Base-by-base conservation (phyloP, 495 filamentous ascomycete species). In the Talaromyces thailandensis region DNA sequence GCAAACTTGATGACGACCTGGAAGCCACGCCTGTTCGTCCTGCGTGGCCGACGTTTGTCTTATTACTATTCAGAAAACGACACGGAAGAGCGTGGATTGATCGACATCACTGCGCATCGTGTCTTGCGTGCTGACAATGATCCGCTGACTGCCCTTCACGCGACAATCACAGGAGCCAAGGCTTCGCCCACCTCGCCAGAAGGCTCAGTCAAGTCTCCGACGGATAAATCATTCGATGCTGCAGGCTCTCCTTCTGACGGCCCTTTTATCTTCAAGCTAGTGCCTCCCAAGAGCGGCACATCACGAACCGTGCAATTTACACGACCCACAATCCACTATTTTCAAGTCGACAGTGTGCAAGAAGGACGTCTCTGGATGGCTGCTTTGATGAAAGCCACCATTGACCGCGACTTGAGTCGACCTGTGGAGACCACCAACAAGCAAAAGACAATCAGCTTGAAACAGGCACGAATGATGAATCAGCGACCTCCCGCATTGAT, bases 351-450 rank as follows among this genome's bases (percentile, higher is more conserved):
- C 56, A 96, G 88, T 62, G 78, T 96, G 40, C 83, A 89, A 61
- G 86, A 94, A 66, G 95, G 94, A 16, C 86, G 95, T 18, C 75
- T 92, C 45, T 99, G 95, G 95, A 99, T 99, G 95, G 95, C 91
- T 4, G 95, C 95, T 11, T 77, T 99, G 63, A 95, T 98, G 91
- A 99, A 98, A 75, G 95, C 95, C 3, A 99, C 95, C 5, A 99
- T 99, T 65, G 95, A 98, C 65, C 88, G 93, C 62, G 94, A 99
- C 67, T 85, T 93, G 66, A 81, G 83, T 7, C 80, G 87, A 62
- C 80, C 84, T 1, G 85, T 95, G 59, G 90, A 88, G 35, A 92
- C 88, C 0, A 94, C 92, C n/a, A 98, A 96, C 76, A 90, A 93
- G 68, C 92, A 92, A 67, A 91, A 93, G 74, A 97, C 93, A 0